Base-by-base conservation (phyloP, 1,284 basidiomycete genomes). In the Schizophyllum amplum region DNA sequence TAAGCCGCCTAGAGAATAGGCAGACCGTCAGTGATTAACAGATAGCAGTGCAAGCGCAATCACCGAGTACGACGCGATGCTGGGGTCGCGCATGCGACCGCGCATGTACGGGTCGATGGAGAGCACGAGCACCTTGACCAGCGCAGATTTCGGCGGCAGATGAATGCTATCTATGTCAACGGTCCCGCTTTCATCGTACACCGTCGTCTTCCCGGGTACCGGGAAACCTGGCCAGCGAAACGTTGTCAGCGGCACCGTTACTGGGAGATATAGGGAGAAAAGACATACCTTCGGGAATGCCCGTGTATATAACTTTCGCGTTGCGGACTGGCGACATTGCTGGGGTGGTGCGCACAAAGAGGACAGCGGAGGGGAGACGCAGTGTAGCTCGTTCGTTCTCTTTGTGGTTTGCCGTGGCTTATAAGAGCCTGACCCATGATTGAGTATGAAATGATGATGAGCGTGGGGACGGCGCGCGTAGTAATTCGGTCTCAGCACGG, bases 111-210 rank as follows among this genome's bases (percentile, higher is more conserved):
- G 51, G 21, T 52, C 51, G 51, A 52, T 33, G 6, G 51, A 52
- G 13, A 52, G 51, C 24, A 52, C 26, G 51, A 52, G 51, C 51
- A 52, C 51, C 51, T 52, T 52, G 20, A 52, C 9, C 17, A 52
- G 26, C 23, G 69, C 63, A 68, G 71, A 71, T 26, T 57, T 58
- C 47, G 57, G 11, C 4, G 27, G 17, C 21, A 61, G 27, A 1
- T 56, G 49, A n/a, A 55, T 56, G 25, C 47, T 58, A 20, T 60
- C 54, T 25, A 57, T 22, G 48, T 57, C 59, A 33, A 60, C 56
- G 13, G 56, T 60, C 54, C 57, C 23, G 0, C 51, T 33, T n/a
- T 51, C 53, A 24, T 61, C 60, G 51, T 59, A 56, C 4, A 61
- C 56, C 22, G 53, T 59, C 20, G 60, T 62, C 46, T 59, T 50